These are phyloP conservation scores for Phytophthora pistaciae DNA, from an alignment of 352 stramenopile genomes.

Conservation along the genomic window DNA sequence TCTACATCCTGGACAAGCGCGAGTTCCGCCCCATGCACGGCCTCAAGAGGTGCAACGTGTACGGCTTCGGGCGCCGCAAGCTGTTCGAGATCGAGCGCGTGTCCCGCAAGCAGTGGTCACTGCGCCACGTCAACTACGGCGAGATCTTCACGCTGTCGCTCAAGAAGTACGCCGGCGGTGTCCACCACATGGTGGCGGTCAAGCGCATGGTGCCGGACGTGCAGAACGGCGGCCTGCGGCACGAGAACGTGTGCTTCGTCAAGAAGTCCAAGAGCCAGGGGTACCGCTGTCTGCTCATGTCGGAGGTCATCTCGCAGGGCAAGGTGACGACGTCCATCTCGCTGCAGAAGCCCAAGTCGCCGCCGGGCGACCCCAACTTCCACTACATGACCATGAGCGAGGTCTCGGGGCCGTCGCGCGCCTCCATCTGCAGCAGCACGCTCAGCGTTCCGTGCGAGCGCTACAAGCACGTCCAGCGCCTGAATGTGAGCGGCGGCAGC, in stretches of 20 bases:
- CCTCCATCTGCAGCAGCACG: constrained; percentile 78
- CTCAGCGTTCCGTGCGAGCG: constrained; percentile 71
- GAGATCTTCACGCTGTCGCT: constrained; percentile 73
- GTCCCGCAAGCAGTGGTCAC: constrained; percentile 78
- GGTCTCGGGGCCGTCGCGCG: constrained; percentile 60
- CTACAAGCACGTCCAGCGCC: constrained; percentile 78
- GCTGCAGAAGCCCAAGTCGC: constrained; percentile 65
- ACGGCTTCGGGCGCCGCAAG: constrained; percentile 78
- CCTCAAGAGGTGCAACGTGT: constrained; percentile 78
- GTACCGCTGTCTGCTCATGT: constrained; percentile 83
- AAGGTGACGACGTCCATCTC: constrained; percentile 81
- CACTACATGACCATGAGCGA: constrained; percentile 88
- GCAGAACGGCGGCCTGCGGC: constrained; percentile 58
- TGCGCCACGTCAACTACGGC: constrained; percentile 67
- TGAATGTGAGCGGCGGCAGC: constrained; percentile 79
- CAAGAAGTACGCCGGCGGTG: constrained; percentile 72
- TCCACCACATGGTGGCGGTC: constrained; percentile 84
- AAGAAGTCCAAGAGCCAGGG: constrained; percentile 76
- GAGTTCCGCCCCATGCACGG: constrained; percentile 71
- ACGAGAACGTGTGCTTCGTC: constrained; percentile 85
- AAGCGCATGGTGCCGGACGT: constrained; percentile 67
- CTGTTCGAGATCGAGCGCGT: constrained; percentile 83
- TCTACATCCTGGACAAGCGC: constrained; percentile 85
- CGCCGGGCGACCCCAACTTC: constrained; percentile 58
- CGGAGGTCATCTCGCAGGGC: constrained; percentile 82